Evolutionary conservation across 192 early-diverging fungal genomes (phyloP), one percentile per base, ranked within the genome.

Genomic region (Backusella tarrabulga): DNA sequence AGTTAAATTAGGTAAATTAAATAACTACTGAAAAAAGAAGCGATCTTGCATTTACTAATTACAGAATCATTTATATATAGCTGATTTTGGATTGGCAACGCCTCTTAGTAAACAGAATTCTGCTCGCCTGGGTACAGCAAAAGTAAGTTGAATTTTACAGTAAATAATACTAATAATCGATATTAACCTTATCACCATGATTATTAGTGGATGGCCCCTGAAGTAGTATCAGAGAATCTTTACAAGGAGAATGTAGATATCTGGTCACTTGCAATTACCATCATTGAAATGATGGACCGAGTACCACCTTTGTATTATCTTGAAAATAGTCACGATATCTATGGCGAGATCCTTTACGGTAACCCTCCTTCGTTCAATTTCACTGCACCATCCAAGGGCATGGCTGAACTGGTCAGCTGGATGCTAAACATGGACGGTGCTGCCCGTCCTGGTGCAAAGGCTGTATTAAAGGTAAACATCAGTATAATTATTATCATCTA

Each of bases 221-320:
- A 86, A 75, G 81, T 86, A n/a, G 78, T 86, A 32, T 63, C 46
- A 34, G 79, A 82, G 21, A 73, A 71, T 32, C 35, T 73, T 36
- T 86, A 86, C 67, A 82, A 82, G 26, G 82, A 85, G 35, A 86
- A 85, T 72, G 81, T 85, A 9, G 85, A 86, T 79, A 75, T 86
- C 14, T 86, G 85, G 85, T 86, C 85, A 34, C 63, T 85, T 38
- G 85, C 76, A 11, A 85, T 86, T 69, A 81, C 79, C 3, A 75
- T 80, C 34, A 85, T 85, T 38, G 84, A 85, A 70, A 79, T 85
- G 78, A 76, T 85, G 75, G 84, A 85, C 42, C 79, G 84, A 42
- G 76, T 74, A 26, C 84, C 84, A 41, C 84, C 84, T 17, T 76
- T 83, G 38, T 85, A 81, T 72, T 80, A 82, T 60, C 40, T 82